Evolutionary conservation across 2,329 filamentous ascomycete species (phyloP).

Genomic region (Lecanicillium sp.): DNA sequence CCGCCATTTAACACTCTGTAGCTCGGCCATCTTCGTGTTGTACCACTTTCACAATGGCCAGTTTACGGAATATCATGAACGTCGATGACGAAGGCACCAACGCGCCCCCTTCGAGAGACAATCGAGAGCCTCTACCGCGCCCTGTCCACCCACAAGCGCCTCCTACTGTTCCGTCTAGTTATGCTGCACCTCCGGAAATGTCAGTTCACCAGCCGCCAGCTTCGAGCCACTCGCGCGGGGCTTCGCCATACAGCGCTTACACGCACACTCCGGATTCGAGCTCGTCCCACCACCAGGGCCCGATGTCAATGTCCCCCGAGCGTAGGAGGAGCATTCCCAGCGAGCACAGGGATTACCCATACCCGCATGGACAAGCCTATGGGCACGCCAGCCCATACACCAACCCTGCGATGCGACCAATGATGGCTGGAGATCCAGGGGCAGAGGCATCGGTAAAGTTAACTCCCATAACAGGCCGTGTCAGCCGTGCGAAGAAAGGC

Average conservation of each 20-base stretch:
- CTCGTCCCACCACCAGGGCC: slow-evolving; percentile 5
- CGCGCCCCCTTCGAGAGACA: not conserved
- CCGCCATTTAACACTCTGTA: too few species aligned
- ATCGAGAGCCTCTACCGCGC: not conserved
- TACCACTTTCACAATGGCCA: slow-evolving; percentile 40
- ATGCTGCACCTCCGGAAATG: slow-evolving; percentile 29
- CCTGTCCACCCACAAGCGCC: slow-evolving; percentile 1
- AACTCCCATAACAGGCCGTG: slow-evolving; percentile 48
- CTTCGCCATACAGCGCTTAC: slow-evolving; percentile 19
- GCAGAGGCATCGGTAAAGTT: slow-evolving; percentile 38
- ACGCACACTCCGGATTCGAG: slow-evolving; percentile 6
- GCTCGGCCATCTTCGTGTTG: slow-evolving; percentile 28
- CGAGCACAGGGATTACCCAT: slow-evolving; percentile 4
- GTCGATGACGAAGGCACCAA: slow-evolving; percentile 40
- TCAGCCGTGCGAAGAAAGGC: slow-evolving; percentile 52
- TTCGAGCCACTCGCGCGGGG: slow-evolving; percentile 26
- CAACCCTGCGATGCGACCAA: slow-evolving; percentile 28
- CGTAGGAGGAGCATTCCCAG: slow-evolving; percentile 3
- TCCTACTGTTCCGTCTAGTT: slow-evolving; percentile 18
- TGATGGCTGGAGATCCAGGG: slow-evolving; percentile 23
- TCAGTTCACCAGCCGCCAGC: slow-evolving; percentile 20
- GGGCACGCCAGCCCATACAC: slow-evolving; percentile 13
- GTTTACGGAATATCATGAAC: slow-evolving; percentile 51
- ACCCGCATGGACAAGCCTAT: slow-evolving; percentile 5
- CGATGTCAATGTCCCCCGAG: not conserved